Evolutionary conservation across 1,139 yeast species (phyloP).

Genomic region (Debaryomyces sp.): DNA sequence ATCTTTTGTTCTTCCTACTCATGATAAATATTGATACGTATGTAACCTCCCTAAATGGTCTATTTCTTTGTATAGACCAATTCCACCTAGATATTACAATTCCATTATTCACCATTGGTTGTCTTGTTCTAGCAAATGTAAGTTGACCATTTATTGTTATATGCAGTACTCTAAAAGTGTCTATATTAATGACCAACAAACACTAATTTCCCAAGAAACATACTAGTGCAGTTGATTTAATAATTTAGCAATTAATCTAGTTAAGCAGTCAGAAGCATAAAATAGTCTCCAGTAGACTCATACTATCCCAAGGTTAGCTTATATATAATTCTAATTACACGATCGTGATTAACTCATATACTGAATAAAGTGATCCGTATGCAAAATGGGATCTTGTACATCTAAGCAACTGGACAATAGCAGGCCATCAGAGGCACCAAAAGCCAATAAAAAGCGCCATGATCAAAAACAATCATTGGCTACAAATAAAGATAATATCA

Average conservation of each 20-base stretch:
- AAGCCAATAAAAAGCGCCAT: slow-evolving; percentile 14
- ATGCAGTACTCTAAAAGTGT: not conserved
- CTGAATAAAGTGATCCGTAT: slow-evolving; percentile 2
- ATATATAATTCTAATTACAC: slow-evolving; percentile 13
- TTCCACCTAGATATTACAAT: not conserved
- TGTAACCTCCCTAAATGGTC: not conserved
- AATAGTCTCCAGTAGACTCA: not conserved
- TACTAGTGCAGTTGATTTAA: not conserved
- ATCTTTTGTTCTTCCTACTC: not conserved
- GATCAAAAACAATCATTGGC: slow-evolving; percentile 13
- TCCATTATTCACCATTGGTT: not conserved
- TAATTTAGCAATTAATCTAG: slow-evolving; percentile 3
- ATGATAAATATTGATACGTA: not conserved
- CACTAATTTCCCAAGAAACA: not conserved
- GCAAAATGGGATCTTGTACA: slow-evolving; percentile 31
- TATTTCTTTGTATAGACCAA: not conserved
- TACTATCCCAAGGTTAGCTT: not conserved
- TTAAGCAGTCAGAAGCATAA: slow-evolving; percentile 2
- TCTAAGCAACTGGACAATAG: slow-evolving; percentile 23
- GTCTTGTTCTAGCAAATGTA: not conserved
- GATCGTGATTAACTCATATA: slow-evolving; percentile 14
- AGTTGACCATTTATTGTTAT: not conserved
- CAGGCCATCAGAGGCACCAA: slow-evolving; percentile 16
- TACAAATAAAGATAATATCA: slow-evolving; percentile 10
- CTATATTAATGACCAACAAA: slow-evolving; percentile 2